These are phyloP conservation scores for Blastomyces gilchristii DNA, from an alignment of 2,329 filamentous ascomycete species.

Conservation along the genomic window DNA sequence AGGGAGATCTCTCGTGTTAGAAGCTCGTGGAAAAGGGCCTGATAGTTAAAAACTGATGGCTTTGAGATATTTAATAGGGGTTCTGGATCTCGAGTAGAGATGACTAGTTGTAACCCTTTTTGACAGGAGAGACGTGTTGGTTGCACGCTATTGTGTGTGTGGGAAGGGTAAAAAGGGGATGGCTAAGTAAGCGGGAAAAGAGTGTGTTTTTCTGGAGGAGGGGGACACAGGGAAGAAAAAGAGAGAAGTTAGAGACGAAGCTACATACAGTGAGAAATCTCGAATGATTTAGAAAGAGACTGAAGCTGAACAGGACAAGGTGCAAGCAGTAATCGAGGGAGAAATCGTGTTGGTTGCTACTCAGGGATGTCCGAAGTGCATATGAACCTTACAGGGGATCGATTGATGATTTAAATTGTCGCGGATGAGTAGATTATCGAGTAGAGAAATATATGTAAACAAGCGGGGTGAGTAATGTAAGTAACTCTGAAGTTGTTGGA, in stretches of 20 bases:
- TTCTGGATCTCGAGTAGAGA: neutral
- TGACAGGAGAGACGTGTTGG: neutral
- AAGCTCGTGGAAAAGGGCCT: neutral
- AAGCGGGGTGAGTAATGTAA: neutral
- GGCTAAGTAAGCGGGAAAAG: constrained; percentile 7
- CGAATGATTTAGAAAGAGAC: neutral
- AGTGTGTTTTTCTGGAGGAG: constrained; percentile 2
- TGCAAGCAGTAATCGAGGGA: neutral
- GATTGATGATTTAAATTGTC: neutral
- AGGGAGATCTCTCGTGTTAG: neutral
- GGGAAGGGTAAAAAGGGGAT: neutral
- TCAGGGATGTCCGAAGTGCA: neutral
- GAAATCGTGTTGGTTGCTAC: neutral
- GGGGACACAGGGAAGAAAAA: neutral
- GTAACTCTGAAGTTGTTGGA: neutral
- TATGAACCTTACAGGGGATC: neutral
- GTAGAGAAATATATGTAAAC: neutral
- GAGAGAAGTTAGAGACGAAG: constrained; percentile 3
- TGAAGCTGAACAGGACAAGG: neutral
- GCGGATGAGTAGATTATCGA: neutral
- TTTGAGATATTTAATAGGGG: neutral
- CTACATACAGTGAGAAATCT: constrained; percentile 1
- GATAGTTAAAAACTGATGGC: neutral
- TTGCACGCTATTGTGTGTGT: neutral
- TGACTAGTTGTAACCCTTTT: neutral